phyloP scores from a whole-genome alignment of 1,139 yeast genomes.

The Debaryomycetaceae sp. region DNA sequence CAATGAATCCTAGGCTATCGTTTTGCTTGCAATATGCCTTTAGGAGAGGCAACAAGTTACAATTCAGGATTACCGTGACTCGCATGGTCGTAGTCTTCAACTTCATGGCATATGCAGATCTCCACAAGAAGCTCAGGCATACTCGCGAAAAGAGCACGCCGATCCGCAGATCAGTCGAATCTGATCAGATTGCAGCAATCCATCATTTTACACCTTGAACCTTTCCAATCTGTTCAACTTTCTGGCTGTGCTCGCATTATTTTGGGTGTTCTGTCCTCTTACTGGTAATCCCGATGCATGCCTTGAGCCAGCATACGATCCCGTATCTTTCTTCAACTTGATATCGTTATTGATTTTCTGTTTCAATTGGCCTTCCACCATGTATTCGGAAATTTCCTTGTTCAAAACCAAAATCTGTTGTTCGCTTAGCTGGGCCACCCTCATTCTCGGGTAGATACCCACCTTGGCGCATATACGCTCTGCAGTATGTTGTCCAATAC shows the following conservation, averaged over 20 bases:
- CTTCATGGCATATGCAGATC: no score
- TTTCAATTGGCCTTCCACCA: constrained; percentile 78
- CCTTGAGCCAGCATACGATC: constrained; percentile 81
- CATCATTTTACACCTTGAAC: constrained; percentile 14
- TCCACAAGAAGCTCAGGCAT: no score
- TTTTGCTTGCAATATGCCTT: no score
- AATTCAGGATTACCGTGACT: no score
- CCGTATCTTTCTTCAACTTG: constrained; percentile 67
- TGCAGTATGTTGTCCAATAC: constrained; percentile 72
- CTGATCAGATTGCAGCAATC: neutral
- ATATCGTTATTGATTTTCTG: constrained; percentile 74
- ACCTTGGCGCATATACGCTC: constrained; percentile 72
- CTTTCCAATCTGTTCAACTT: constrained; percentile 73
- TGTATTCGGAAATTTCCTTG: constrained; percentile 73
- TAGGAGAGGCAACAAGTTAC: no score
- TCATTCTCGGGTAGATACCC: constrained; percentile 86
- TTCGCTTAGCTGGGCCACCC: constrained; percentile 87
- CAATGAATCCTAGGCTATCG: no score
- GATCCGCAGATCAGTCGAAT: no score
- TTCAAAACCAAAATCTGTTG: constrained; percentile 79
- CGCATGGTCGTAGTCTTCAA: no score
- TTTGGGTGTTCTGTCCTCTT: constrained; percentile 87
- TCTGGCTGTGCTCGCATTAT: constrained; percentile 82
- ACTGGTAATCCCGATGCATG: constrained; percentile 87
- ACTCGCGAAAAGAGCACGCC: no score